Percentiles rank a stretch among this genome's conserved stretches.
phyloP scores from a whole-genome alignment of 768 basidiomycete species.

The Amanita rimosa region DNA sequence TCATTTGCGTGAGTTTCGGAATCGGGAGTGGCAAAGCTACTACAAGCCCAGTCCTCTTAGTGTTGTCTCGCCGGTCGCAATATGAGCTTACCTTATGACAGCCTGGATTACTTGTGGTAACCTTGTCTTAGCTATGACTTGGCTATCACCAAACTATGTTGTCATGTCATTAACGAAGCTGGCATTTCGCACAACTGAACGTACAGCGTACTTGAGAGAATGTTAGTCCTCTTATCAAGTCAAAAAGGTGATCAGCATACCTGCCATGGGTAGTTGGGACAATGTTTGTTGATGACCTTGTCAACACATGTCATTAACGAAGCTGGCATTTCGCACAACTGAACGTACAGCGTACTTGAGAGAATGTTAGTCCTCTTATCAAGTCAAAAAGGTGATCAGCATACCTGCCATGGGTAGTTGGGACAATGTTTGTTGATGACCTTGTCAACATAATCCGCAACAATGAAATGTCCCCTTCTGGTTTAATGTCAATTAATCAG shows the following conservation, averaged over 20 bases:
- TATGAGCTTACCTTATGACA: conserved; percentile 45
- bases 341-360: too few relatives aligned
- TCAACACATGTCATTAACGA: too few relatives aligned
- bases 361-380: not conserved
- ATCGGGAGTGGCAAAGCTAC: conserved; percentile 67
- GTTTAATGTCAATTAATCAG: conserved; percentile 10
- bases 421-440: conserved; percentile 50
- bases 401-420: conserved; percentile 64
- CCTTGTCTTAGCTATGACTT: conserved; percentile 53
- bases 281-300: conserved; percentile 49
- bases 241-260: conserved; percentile 28
- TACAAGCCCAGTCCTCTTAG: conserved; percentile 16
- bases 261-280: conserved; percentile 62
- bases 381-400: conserved; percentile 14
- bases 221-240: not conserved
- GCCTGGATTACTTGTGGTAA: conserved; percentile 65
- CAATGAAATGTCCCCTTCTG: conserved; percentile 65
- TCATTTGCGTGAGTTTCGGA: conserved; percentile 60
- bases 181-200: conserved; percentile 12
- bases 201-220: conserved; percentile 48
- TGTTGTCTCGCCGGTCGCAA: not conserved
- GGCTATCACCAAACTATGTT: conserved; percentile 66
- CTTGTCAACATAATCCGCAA: conserved; percentile 59
- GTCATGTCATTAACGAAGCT: conserved; percentile 7
- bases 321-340: too few relatives aligned